Evolutionary conservation across 1,284 basidiomycete genomes (phyloP).

Genomic region (Leccinum colubrinum): DNA sequence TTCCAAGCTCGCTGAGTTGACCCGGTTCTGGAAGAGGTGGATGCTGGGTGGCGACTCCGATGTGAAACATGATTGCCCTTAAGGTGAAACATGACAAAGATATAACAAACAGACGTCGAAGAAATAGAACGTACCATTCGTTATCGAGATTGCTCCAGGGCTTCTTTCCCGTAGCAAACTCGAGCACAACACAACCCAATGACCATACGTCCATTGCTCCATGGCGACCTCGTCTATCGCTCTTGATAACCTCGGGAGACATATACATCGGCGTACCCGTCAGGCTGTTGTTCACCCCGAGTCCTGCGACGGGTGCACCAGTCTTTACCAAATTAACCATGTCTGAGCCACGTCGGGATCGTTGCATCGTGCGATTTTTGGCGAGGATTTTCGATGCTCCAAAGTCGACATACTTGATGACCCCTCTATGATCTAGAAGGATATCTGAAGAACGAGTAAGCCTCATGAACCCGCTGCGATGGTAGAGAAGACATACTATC

Average conservation of each 20-base stretch:
- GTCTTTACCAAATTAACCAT: slow-evolving; percentile 28
- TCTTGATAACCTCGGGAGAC: slow-evolving; percentile 98
- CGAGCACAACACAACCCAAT: slow-evolving; percentile 93
- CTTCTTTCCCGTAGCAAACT: slow-evolving; percentile 94
- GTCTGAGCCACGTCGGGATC: slow-evolving; percentile 57
- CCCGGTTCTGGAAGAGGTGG: slow-evolving; percentile 92
- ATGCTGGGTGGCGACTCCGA: slow-evolving; percentile 95
- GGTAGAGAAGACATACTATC: slow-evolving; percentile 73
- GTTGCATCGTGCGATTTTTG: slow-evolving; percentile 88
- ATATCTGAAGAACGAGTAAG: slow-evolving; percentile 64
- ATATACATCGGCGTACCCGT: slow-evolving; percentile 99
- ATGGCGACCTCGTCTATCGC: slow-evolving; percentile 78
- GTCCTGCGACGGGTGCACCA: slow-evolving; percentile 37
- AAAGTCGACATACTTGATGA: slow-evolving; percentile 98
- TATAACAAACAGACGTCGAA: slow-evolving; percentile 1
- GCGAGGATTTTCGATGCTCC: slow-evolving; percentile 98
- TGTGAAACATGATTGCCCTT: slow-evolving; percentile 98
- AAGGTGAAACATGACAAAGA: slow-evolving; percentile 8
- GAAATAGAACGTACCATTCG: slow-evolving; percentile 73
- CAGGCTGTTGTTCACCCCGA: slow-evolving; percentile 70
- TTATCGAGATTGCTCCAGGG: slow-evolving; percentile 99
- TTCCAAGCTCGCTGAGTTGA: slow-evolving; percentile 88
- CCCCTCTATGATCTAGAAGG: slow-evolving; percentile 88
- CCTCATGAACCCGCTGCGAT: slow-evolving; percentile 3
- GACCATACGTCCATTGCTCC: slow-evolving; percentile 99